Conservation (phyloP, 2,329 filamentous ascomycete species). For the Neoscytalidium dimidiatum region DNA sequence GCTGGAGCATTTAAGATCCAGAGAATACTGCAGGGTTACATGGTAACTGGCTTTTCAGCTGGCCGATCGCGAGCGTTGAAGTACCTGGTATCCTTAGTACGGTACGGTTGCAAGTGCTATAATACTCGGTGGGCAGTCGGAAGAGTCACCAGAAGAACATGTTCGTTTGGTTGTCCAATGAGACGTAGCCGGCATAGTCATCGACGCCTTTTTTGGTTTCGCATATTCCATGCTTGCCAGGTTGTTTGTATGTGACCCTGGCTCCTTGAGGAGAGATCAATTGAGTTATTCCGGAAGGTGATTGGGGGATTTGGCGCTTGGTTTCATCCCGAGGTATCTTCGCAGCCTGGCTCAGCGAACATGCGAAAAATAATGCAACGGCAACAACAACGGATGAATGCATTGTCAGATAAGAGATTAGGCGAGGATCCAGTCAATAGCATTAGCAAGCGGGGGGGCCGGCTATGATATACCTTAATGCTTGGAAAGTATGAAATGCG, state of each 20-base stretch:
- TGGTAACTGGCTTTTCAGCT: background rate
- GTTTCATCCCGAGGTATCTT: background rate
- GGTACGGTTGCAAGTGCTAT: background rate
- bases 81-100: background rate
- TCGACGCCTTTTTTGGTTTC: slow-evolving; percentile 34
- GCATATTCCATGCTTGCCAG: slow-evolving; percentile 43
- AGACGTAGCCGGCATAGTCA: slow-evolving; percentile 41
- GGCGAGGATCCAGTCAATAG: too few species aligned
- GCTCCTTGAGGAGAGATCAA: background rate
- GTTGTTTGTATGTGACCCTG: background rate
- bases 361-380: background rate
- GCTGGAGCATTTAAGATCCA: fast-evolving
- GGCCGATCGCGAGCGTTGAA: background rate
- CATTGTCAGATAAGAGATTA: too few species aligned
- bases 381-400: too few species aligned
- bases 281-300: slow-evolving; percentile 36
- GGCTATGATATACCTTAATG: too few species aligned
- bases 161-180: slow-evolving; percentile 36
- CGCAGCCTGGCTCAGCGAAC: background rate
- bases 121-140: too few species aligned
- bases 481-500: too few species aligned
- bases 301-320: background rate
- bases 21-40: background rate
- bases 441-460: too few species aligned
- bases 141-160: slow-evolving; percentile 45